phyloP scores from a whole-genome alignment of 768 basidiomycete genomes.

The Lyophyllum shimeji region DNA sequence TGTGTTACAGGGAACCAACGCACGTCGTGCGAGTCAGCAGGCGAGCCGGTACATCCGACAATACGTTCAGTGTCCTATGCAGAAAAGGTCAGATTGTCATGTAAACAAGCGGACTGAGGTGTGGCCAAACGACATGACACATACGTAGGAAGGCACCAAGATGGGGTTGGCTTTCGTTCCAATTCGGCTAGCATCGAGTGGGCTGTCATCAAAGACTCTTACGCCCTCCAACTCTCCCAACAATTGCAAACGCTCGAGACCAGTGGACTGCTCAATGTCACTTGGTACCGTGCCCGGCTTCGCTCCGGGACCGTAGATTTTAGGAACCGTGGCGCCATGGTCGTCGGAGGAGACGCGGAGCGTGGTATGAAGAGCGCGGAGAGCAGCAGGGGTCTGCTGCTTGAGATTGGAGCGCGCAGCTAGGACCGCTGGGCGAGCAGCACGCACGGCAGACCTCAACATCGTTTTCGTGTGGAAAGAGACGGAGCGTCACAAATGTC shows the following conservation, averaged over 20 bases:
- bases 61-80: slow-evolving; percentile 76
- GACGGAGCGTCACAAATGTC: slow-evolving; percentile 18
- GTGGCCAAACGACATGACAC: slow-evolving; percentile 26
- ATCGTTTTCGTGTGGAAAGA: slow-evolving; percentile 30
- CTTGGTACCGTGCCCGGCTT: slow-evolving; percentile 77
- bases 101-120: background rate
- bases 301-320: slow-evolving; percentile 70
- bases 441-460: slow-evolving; percentile 47
- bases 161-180: slow-evolving; percentile 89
- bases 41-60: slow-evolving; percentile 92
- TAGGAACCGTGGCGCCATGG: slow-evolving; percentile 54
- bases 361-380: slow-evolving; percentile 63
- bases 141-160: slow-evolving; percentile 82
- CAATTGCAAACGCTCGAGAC: slow-evolving; percentile 94
- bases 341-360: slow-evolving; percentile 53
- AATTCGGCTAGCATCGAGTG: slow-evolving; percentile 80
- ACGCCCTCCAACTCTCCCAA: slow-evolving; percentile 86
- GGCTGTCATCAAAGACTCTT: slow-evolving; percentile 85
- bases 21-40: slow-evolving; percentile 93
- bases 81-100: slow-evolving; percentile 1
- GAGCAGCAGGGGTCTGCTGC: slow-evolving; percentile 26
- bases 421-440: slow-evolving; percentile 41
- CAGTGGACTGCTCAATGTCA: slow-evolving; percentile 89
- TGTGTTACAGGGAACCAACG: slow-evolving; percentile 76
- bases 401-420: slow-evolving; percentile 37